Conservation (phyloP, 2,329 filamentous ascomycete genomes). For the Apiospora koreana region DNA sequence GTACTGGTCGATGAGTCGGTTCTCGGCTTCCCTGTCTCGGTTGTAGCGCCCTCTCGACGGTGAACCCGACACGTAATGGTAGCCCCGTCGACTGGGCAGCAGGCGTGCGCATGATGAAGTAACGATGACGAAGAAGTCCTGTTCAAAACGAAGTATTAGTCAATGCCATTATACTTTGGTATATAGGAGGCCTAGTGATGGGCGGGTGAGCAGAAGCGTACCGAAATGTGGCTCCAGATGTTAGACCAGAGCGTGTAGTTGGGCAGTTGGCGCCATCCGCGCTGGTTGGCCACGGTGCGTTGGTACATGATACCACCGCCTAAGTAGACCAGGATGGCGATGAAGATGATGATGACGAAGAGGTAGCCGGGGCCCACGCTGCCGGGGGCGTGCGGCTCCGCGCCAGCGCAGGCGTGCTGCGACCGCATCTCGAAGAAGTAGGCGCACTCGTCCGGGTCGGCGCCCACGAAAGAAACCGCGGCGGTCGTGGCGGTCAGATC, state of each 20-base stretch:
- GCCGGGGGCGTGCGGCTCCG: constrained; percentile 71
- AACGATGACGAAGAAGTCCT: constrained; percentile 68
- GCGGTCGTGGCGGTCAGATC: constrained; percentile 71
- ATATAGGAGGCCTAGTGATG: not conserved
- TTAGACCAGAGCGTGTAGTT: constrained; percentile 94
- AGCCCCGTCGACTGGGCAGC: constrained; percentile 66
- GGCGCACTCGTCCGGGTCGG: constrained; percentile 83
- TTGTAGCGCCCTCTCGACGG: constrained; percentile 42
- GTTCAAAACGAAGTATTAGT: not conserved
- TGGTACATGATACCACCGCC: constrained; percentile 95
- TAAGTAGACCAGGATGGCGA: constrained; percentile 83
- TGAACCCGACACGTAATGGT: constrained; percentile 62
- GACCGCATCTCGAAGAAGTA: constrained; percentile 96
- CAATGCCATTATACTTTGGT: not conserved
- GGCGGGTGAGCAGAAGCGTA: constrained; percentile 48
- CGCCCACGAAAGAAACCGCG: constrained; percentile 78
- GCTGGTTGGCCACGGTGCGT: constrained; percentile 87
- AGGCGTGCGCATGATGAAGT: constrained; percentile 70
- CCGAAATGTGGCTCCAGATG: constrained; percentile 80
- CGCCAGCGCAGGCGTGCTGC: constrained; percentile 72
- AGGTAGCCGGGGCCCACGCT: constrained; percentile 71
- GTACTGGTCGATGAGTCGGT: constrained; percentile 89
- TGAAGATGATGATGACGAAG: constrained; percentile 81
- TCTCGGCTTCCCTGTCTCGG: constrained; percentile 75
- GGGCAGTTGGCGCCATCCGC: constrained; percentile 92